Percentiles rank a stretch among this genome's conserved stretches.
Conservation (phyloP, 2,329 filamentous ascomycete genomes). For the Botrytis aclada region DNA sequence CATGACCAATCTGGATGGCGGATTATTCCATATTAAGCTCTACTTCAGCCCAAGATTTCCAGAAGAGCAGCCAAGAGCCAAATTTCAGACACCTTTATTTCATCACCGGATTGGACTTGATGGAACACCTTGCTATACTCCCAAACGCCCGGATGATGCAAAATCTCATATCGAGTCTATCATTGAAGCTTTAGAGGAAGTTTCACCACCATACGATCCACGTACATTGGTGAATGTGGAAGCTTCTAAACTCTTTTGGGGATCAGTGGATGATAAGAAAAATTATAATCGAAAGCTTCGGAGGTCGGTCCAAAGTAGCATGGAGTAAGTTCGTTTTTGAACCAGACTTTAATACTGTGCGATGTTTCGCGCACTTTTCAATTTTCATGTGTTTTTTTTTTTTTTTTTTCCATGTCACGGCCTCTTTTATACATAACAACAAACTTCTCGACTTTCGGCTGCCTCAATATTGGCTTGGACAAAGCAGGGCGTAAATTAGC, state of each 20-base stretch:
- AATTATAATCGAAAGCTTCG: slow-evolving; percentile 78
- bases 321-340: slow-evolving; percentile 47
- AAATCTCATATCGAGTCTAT: slow-evolving; percentile 81
- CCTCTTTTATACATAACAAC: not conserved
- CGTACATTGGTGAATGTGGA: slow-evolving; percentile 83
- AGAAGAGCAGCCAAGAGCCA: slow-evolving; percentile 80
- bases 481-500: not conserved
- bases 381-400: not conserved
- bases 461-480: not conserved
- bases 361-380: not conserved
- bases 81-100: slow-evolving; percentile 77
- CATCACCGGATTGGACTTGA: slow-evolving; percentile 81
- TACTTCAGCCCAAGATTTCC: slow-evolving; percentile 82
- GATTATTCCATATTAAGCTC: slow-evolving; percentile 79
- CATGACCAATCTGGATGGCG: slow-evolving; percentile 91
- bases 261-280: slow-evolving; percentile 72
- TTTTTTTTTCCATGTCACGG: not conserved
- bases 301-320: slow-evolving; percentile 68
- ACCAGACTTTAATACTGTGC: not conserved
- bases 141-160: slow-evolving; percentile 70
- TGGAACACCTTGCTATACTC: slow-evolving; percentile 80
- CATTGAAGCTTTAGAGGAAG: slow-evolving; percentile 79
- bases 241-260: slow-evolving; percentile 85
- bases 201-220: slow-evolving; percentile 84
- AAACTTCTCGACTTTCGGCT: not conserved